Evolutionary conservation across 2,329 filamentous ascomycete species (phyloP), one percentile per base, ranked within the genome.

Genomic region (Niveomyces coronatus): DNA sequence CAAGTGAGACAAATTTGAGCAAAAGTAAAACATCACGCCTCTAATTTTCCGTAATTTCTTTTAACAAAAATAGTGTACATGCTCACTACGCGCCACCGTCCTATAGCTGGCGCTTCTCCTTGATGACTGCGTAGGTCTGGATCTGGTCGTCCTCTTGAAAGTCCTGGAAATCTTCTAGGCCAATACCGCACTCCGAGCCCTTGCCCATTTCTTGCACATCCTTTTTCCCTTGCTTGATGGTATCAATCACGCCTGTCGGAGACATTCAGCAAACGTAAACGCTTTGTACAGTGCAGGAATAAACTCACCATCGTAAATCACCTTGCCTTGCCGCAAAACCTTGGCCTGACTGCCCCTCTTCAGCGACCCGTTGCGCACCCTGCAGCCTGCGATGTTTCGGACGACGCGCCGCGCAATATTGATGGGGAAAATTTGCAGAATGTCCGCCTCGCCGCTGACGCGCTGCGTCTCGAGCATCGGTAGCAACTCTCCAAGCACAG

Each of bases 191-290:
- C 61, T 98, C 91, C n/a, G 73, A 76, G 42, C 87, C 88, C 62
- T 94, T 96, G 51, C 78, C 79, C 78, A 94, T 91, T 53, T 94
- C 85, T 31, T 68, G 67, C 20, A 91, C 84, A 47, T 95, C 85
- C 57, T 93, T 93, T 70, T 96, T 95, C 57, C 83, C 77, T 52
- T 93, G 84, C 64, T 91, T 95, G 42, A 98, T 75, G 1, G 85
- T 85, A 14, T 76, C 71, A 30, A 96, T 74, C 36, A 71, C 71
- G 47, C 88, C 89, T 94, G 42, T 5, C 9, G 9, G 26, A 23
- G 4, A 20, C 15, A 3, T 15, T 16, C 11, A 19, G 7, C n/a
- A 19, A 40, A 13, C 28, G 30, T 16, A 39, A 39, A 47, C 41
- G 20, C 36, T 6, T 24, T 37, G 35, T 16, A 20, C 18, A 22